Conservation (phyloP, 2,329 filamentous ascomycete genomes). For the Pseudogymnoascus sp. region DNA sequence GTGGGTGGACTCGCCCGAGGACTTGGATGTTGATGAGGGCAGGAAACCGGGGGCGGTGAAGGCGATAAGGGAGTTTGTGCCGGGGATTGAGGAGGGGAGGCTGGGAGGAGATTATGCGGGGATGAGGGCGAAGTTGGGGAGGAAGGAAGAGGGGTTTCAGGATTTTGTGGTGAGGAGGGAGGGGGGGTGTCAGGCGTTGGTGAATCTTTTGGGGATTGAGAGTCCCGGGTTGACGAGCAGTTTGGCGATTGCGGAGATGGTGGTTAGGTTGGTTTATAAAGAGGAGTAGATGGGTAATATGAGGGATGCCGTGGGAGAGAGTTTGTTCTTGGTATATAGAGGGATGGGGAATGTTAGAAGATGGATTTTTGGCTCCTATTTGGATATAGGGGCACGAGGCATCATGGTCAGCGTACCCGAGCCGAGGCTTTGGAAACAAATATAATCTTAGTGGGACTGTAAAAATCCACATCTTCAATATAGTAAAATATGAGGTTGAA, state of each 20-base stretch:
- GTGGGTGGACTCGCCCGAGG: slow-evolving; percentile 68
- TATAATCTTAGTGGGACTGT: not conserved
- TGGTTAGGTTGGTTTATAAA: slow-evolving; percentile 37
- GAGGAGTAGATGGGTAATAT: not conserved
- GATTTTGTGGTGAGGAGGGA: slow-evolving; percentile 80
- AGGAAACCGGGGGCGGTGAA: slow-evolving; percentile 60
- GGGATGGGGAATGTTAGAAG: not conserved
- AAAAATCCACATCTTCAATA: not conserved
- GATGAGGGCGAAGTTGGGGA: slow-evolving; percentile 79
- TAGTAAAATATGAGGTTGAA: not conserved
- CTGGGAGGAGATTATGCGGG: slow-evolving; percentile 83
- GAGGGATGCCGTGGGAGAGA: too few species aligned
- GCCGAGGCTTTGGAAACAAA: not conserved
- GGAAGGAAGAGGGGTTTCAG: slow-evolving; percentile 56
- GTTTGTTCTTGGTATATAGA: too few species aligned
- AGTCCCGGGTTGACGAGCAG: slow-evolving; percentile 85
- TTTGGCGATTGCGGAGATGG: slow-evolving; percentile 77
- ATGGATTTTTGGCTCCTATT: not conserved
- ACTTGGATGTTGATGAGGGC: slow-evolving; percentile 61
- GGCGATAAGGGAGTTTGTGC: slow-evolving; percentile 75
- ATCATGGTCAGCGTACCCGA: not conserved
- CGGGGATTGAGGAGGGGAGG: slow-evolving; percentile 57
- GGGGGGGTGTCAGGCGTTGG: slow-evolving; percentile 71
- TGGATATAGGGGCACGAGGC: not conserved
- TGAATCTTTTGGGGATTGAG: slow-evolving; percentile 89